These are phyloP conservation scores for Straminergon stramineum DNA, from an alignment of 225 moss, liverwort and hornwort species.

Conservation along the genomic window DNA sequence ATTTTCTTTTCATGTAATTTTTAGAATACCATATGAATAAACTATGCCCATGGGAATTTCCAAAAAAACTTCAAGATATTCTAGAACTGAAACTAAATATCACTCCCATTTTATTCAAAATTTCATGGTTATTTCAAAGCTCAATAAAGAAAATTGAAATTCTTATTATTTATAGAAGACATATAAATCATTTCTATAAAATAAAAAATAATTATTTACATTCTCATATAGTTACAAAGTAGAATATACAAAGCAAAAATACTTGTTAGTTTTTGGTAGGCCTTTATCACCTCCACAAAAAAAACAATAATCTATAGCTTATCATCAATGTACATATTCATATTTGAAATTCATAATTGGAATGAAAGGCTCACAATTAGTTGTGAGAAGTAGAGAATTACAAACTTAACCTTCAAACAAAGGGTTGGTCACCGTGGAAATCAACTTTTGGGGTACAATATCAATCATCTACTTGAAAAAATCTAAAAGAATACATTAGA, in stretches of 20 bases:
- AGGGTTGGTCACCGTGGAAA: fast-evolving
- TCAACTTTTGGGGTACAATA: neutral
- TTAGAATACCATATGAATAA: neutral
- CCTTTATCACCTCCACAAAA: neutral
- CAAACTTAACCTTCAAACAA: neutral
- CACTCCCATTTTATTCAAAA: neutral
- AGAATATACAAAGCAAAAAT: neutral
- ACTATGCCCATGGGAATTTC: neutral
- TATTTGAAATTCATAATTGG: neutral
- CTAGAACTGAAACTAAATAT: neutral
- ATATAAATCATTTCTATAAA: neutral
- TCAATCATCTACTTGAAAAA: neutral
- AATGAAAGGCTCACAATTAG: neutral
- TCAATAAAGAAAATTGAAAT: neutral
- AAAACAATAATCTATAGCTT: neutral
- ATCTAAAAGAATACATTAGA: neutral
- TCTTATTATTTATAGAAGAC: too few relatives aligned
- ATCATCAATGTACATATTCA: neutral
- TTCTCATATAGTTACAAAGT: neutral
- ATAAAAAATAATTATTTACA: neutral
- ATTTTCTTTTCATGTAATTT: neutral
- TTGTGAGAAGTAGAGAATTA: neutral
- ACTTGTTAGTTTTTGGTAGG: neutral
- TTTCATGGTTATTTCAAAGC: neutral
- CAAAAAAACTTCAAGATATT: neutral